Evolutionary conservation across 495 filamentous ascomycete species (phyloP), one percentile per base, ranked within the genome.

Genomic region (Daldinia bambusicola): DNA sequence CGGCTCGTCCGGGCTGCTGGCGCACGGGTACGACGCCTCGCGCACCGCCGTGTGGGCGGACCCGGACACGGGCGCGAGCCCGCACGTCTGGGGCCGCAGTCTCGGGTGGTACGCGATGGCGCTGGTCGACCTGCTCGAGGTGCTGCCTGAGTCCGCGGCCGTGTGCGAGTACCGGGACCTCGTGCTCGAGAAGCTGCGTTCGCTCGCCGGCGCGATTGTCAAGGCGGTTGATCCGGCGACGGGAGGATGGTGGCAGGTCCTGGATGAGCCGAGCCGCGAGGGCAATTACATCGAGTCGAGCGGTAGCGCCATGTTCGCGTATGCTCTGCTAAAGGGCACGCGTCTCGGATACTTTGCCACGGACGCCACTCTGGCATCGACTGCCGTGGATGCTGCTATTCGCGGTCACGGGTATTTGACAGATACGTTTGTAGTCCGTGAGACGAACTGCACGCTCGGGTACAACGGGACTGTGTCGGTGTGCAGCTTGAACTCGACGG

Each of bases 231-330:
- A 89, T 58, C 63, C 64, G 5, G 40, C 60, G 2, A 83, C 80
- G 0, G 85, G 86, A 1, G 85, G 83, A 37, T 89, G 88, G 88
- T 90, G 87, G 87, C 79, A 88, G 55, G 78, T 88, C 2, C 82
- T 90, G 78, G 81, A 81, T 48, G 73, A 78, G 62, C 78, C 82
- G 0, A 80, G 80, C 0, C 61, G 67, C 20, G 65, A 80, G 61
- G 84, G 83, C 4, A 90, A 90, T 68, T 90, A 89, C 66, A 86
- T 90, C 71, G 87, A 90, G 77, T 84, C 82, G 18, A 87, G 84
- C 64, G 86, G 79, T 31, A 86, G 80, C 6, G 86, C 87, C 13
- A 89, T 90, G 86, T 88, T 89, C 76, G 77, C 82, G 9, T 88
- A 88, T 75, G 83, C 82, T 9, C 71, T 88, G 55, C 77, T 86